Conservation (phyloP, 345 rosid genomes). For the Citrus hindsii region DNA sequence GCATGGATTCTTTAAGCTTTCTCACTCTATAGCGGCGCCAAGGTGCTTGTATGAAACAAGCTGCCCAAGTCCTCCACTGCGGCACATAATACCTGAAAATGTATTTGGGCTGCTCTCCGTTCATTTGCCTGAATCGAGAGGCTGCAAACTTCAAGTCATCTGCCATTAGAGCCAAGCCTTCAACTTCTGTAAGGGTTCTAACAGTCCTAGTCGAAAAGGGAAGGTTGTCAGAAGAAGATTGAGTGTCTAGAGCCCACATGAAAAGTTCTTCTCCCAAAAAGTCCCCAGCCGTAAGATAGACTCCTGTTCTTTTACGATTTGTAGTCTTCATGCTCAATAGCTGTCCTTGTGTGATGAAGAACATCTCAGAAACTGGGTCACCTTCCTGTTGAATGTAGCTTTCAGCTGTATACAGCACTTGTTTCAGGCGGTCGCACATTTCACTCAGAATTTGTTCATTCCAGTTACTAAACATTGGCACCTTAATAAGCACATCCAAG, state of each 20-base stretch:
- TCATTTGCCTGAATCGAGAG: conserved; percentile 75
- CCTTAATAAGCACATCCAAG: conserved; percentile 33
- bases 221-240: conserved; percentile 57
- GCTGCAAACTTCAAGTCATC: conserved; percentile 80
- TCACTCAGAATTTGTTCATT: conserved; percentile 81
- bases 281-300: conserved; percentile 69
- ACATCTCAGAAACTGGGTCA: conserved; percentile 88
- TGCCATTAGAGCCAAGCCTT: conserved; percentile 76
- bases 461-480: conserved; percentile 80
- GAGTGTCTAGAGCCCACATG: conserved; percentile 91
- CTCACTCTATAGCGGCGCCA: conserved; percentile 70
- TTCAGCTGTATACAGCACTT: conserved; percentile 72
- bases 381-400: conserved; percentile 85
- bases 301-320: conserved; percentile 75
- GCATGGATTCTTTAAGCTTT: conserved; percentile 65
- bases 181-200: conserved; percentile 67
- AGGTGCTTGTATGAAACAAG: conserved; percentile 82
- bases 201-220: conserved; percentile 88
- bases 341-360: conserved; percentile 87
- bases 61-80: conserved; percentile 96
- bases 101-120: conserved; percentile 76
- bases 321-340: conserved; percentile 54
- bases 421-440: conserved; percentile 83
- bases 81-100: conserved; percentile 73
- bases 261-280: conserved; percentile 92